Evolutionary conservation across 768 basidiomycete species (phyloP).

Genomic region (Mycena belliarum): DNA sequence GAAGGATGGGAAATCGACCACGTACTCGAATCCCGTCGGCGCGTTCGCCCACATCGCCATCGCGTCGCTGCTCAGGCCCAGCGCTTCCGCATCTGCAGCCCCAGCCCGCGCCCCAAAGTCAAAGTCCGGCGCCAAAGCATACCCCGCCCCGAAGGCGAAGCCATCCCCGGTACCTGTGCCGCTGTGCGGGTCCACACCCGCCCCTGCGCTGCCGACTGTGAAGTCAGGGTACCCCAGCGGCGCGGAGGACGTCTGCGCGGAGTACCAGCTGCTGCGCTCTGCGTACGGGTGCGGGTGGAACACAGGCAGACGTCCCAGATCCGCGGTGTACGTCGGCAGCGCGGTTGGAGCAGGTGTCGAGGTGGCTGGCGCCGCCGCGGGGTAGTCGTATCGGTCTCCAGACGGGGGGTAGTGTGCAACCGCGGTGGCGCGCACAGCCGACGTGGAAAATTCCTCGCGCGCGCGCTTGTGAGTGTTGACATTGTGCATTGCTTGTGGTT

Average conservation of each 20-base stretch:
- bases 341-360: background rate
- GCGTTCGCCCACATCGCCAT: background rate
- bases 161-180: too few species aligned
- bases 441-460: too few species aligned
- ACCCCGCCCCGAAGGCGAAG: background rate
- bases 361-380: background rate
- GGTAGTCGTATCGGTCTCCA: background rate
- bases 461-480: background rate
- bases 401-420: background rate
- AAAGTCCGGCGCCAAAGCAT: background rate
- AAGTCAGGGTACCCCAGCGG: conserved; percentile 12
- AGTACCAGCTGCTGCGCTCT: background rate
- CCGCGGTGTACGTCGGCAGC: conserved; percentile 12
- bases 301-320: conserved; percentile 2
- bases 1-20: background rate
- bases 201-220: background rate
- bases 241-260: conserved; percentile 2
- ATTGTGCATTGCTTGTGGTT: too few species aligned
- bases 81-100: background rate
- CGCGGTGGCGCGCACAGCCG: too few species aligned
- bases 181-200: background rate
- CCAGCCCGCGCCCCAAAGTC: background rate
- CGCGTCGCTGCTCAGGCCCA: background rate
- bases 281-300: background rate
- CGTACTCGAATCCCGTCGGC: conserved; percentile 14